Evolutionary conservation across 345 rosid species (phyloP).

Genomic region (Eucalyptus caleyi): DNA sequence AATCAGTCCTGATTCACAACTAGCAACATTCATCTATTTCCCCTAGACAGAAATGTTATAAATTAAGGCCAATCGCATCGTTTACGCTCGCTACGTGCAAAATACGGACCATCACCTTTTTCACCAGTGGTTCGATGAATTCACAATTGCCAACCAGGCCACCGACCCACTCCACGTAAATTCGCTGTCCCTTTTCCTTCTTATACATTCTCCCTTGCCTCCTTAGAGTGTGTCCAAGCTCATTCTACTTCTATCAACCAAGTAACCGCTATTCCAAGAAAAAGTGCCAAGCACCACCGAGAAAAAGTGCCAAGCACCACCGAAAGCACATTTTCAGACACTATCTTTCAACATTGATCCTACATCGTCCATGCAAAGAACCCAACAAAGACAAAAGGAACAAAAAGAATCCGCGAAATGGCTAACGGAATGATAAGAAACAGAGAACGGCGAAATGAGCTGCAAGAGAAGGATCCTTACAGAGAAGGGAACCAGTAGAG

Average conservation of each 20-base stretch:
- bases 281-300: too few relatives aligned
- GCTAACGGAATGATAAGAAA: neutral
- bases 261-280: neutral
- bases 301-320: too few relatives aligned
- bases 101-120: neutral
- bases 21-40: neutral
- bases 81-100: neutral
- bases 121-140: neutral
- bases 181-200: neutral
- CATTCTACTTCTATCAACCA: neutral
- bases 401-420: neutral
- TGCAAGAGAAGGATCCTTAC: slow-evolving; percentile 13
- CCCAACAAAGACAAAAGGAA: neutral
- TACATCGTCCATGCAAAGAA: neutral
- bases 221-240: neutral
- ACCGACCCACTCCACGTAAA: neutral
- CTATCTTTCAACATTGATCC: neutral
- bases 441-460: neutral
- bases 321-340: neutral
- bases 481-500: slow-evolving; percentile 81
- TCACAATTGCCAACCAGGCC: neutral
- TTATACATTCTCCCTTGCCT: neutral
- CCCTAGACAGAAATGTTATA: neutral
- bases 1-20: neutral
- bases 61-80: neutral